These are phyloP conservation scores for Haplosporangium gracile DNA, from an alignment of 192 early-diverging fungal species.

Conservation along the genomic window DNA sequence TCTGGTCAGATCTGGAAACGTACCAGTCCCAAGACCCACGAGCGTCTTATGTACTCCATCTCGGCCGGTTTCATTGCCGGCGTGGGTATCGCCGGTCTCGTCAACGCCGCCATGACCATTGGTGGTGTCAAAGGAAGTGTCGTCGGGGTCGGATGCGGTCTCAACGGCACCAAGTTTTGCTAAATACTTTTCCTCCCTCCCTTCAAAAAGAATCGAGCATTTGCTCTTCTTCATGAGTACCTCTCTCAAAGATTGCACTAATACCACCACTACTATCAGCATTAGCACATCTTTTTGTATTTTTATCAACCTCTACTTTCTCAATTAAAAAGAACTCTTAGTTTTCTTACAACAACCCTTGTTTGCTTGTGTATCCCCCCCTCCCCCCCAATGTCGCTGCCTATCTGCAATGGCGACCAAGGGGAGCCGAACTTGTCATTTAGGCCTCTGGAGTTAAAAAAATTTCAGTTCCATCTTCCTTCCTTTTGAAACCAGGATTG, in stretches of 20 bases:
- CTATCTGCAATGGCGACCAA: no score
- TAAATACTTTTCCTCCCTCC: neutral
- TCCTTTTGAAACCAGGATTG: no score
- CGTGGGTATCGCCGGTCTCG: conserved; percentile 63
- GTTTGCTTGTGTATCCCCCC: no score
- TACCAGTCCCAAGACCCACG: conserved; percentile 25
- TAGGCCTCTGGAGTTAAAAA: no score
- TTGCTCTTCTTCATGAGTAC: neutral
- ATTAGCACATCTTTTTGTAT: neutral
- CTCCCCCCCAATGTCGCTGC: no score
- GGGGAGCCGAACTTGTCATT: no score
- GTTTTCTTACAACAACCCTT: neutral
- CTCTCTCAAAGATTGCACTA: neutral
- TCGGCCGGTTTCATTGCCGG: conserved; percentile 67
- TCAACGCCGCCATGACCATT: conserved; percentile 63
- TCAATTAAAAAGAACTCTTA: neutral
- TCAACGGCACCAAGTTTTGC: neutral
- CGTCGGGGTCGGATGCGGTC: conserved; percentile 29
- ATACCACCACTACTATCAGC: neutral
- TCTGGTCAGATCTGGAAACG: conserved; percentile 60
- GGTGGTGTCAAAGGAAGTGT: conserved; percentile 44
- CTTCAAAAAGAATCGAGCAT: conserved; percentile 3
- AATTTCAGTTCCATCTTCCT: no score
- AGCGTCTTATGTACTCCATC: conserved; percentile 58
- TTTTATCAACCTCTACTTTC: neutral